These are phyloP conservation scores for Pythium chondricola DNA, from an alignment of 352 stramenopile species.

Conservation along the genomic window DNA sequence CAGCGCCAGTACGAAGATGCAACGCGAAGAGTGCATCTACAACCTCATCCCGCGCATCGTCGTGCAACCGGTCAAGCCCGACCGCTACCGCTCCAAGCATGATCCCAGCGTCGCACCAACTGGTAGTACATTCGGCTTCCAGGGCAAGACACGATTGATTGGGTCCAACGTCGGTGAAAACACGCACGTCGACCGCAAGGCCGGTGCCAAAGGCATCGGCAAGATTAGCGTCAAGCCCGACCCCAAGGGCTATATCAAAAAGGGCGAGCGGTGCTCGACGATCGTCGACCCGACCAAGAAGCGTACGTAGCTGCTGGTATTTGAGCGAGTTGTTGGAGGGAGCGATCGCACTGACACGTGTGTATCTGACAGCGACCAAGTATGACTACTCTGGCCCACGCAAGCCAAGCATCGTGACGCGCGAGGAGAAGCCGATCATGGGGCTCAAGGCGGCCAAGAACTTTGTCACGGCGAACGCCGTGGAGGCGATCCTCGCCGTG, in stretches of 20 bases:
- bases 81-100: conserved; percentile 86
- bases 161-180: conserved; percentile 58
- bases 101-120: conserved; percentile 78
- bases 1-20: conserved; percentile 45
- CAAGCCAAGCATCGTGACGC: conserved; percentile 71
- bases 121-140: conserved; percentile 82
- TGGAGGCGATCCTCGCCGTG: conserved; percentile 87
- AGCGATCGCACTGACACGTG: conserved; percentile 15
- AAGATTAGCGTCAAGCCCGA: conserved; percentile 54
- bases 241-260: conserved; percentile 66
- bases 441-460: conserved; percentile 91
- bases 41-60: conserved; percentile 85
- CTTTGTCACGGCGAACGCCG: conserved; percentile 90
- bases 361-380: conserved; percentile 42
- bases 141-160: conserved; percentile 61
- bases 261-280: conserved; percentile 49
- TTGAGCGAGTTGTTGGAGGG: conserved; percentile 2
- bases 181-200: conserved; percentile 31
- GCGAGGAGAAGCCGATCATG: conserved; percentile 88
- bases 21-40: conserved; percentile 89
- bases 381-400: conserved; percentile 59
- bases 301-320: conserved; percentile 23
- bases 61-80: conserved; percentile 61
- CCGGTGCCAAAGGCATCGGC: conserved; percentile 60
- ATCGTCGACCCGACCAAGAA: conserved; percentile 42